These are phyloP conservation scores for Neocatenulostroma microsporum DNA, from an alignment of 2,329 filamentous ascomycete genomes.

Conservation along the genomic window DNA sequence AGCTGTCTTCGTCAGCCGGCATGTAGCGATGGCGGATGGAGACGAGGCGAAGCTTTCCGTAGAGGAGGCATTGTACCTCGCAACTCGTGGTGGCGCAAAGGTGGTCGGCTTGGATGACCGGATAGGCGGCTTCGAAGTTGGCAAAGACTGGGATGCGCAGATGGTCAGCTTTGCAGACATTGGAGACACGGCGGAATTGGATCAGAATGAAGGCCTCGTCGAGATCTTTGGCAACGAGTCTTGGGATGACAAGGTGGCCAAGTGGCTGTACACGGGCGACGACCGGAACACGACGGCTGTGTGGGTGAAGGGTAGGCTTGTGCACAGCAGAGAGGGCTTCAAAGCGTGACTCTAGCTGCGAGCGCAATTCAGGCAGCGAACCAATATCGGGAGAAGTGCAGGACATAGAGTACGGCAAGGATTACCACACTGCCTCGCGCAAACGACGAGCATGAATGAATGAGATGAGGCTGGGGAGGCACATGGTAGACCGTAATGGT, in stretches of 20 bases:
- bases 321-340: conserved; percentile 49
- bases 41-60: conserved; percentile 55
- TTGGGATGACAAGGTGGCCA: conserved; percentile 80
- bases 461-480: no score
- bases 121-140: conserved; percentile 75
- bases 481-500: no score
- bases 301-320: conserved; percentile 79
- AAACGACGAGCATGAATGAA: no score
- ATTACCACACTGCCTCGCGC: neutral
- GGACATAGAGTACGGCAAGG: neutral
- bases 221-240: conserved; percentile 87
- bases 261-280: conserved; percentile 93
- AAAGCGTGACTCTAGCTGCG: no score
- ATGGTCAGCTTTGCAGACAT: conserved; percentile 55
- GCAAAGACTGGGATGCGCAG: conserved; percentile 88
- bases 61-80: conserved; percentile 78
- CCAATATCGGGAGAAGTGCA: neutral
- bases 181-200: conserved; percentile 28
- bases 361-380: no score
- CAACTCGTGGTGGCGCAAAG: conserved; percentile 76
- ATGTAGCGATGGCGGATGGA: conserved; percentile 50
- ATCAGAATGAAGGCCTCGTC: conserved; percentile 51
- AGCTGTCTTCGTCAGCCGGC: conserved; percentile 68
- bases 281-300: conserved; percentile 83
- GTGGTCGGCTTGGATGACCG: conserved; percentile 65